Evolutionary conservation across 768 basidiomycete genomes (phyloP), one percentile per base, ranked within the genome.

Genomic region (Cystofilobasidium ferigula): DNA sequence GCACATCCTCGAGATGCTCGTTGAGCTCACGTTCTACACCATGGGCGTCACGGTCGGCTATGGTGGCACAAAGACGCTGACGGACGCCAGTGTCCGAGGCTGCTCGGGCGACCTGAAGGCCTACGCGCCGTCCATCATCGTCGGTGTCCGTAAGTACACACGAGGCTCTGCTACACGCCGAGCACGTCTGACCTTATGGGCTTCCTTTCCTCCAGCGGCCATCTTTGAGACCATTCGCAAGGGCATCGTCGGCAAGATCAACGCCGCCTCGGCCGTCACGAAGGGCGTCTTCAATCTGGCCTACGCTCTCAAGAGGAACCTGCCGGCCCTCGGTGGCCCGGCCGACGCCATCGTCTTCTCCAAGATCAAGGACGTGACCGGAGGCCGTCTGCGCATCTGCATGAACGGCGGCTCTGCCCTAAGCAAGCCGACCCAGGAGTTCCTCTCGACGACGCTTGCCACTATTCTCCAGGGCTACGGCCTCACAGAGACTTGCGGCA

Each of bases 221-320:
- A 48, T 68, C 26, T 68, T 68, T 18, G 66, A 62, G 47, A 69
- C 63, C 7, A 40, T 51, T 62, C 70, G 73, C 26, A 75, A 75
- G 69, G 74, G 74, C 5, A 74, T 75, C 65, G 68, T 75, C 64
- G 73, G 72, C 67, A 76, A 76, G 69, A 70, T 76, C 43, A 57
- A 70, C 61, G 72, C 30, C 36, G 71, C 72, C 10, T 68, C 71
- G 16, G 65, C 73, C 13, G 58, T 73, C 14, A 71, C 71, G 3
- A 64, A 71, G 18, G 42, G 62, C 6, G 68, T 74, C 34, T 76
- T 76, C 68, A 69, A 69, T 48, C 40, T 73, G 34, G 75, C 75
- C 3, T 72, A 71, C 57, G 40, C 63, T 14, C 65, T 73, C 26
- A 76, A 76, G 69, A 73, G 72, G 62, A 72, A 71, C 28, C 59